A percentile compares a stretch with the other conserved stretches of the same genome.
phyloP scores from a whole-genome alignment of 371 early-diverging fungal genomes.

The Encephalitozoon hellem region DNA sequence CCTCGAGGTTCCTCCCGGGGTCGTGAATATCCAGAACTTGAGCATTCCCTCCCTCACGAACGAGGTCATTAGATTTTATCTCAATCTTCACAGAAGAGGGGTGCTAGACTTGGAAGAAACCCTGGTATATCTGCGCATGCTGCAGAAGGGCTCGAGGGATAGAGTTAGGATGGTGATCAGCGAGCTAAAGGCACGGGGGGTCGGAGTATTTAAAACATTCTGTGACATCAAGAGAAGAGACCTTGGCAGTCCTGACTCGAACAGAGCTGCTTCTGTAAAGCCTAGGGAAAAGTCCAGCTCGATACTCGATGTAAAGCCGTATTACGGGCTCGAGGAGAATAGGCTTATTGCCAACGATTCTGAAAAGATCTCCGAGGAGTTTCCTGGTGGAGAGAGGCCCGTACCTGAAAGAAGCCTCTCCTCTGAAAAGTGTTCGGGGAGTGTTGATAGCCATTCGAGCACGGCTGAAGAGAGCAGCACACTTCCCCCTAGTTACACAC shows the following conservation, averaged over 20 bases:
- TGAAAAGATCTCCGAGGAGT: neutral
- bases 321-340: neutral
- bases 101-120: neutral
- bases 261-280: neutral
- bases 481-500: neutral
- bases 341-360: neutral
- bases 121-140: neutral
- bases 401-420: neutral
- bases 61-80: neutral
- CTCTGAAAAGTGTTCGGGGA: neutral
- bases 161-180: neutral
- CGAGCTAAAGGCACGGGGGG: neutral
- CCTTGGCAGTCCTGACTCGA: neutral
- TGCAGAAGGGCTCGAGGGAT: neutral
- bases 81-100: constrained; percentile 1
- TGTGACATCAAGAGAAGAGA: neutral
- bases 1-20: neutral
- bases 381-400: neutral
- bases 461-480: neutral
- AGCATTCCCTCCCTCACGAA: neutral
- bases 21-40: neutral
- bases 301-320: neutral
- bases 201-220: neutral
- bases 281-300: neutral
- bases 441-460: too few species aligned